Evolutionary conservation across 2,329 filamentous ascomycete species (phyloP).

Genomic region (Myriosclerotinia curreyana): DNA sequence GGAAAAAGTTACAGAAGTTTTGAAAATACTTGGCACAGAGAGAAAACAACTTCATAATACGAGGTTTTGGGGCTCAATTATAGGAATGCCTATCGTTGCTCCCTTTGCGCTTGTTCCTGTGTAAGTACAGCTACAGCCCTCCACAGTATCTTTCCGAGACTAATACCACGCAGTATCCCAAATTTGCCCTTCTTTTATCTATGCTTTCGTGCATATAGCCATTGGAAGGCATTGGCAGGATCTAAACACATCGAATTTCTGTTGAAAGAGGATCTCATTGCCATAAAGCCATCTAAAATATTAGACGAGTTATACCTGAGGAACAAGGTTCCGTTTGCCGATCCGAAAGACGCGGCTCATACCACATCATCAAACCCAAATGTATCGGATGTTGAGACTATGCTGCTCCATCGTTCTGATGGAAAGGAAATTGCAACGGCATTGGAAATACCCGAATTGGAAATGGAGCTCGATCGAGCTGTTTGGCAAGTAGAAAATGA

Average conservation of each 20-base stretch:
- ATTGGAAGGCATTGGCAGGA: constrained; percentile 82
- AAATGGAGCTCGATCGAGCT: constrained; percentile 70
- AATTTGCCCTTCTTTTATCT: constrained; percentile 98
- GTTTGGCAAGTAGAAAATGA: constrained; percentile 66
- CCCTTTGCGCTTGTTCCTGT: constrained; percentile 83
- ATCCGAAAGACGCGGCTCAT: not conserved
- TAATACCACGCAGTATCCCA: constrained; percentile 60
- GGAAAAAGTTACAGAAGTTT: constrained; percentile 60
- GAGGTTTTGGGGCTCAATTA: constrained; percentile 75
- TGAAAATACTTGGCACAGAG: constrained; percentile 73
- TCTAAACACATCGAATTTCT: constrained; percentile 84
- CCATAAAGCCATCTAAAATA: constrained; percentile 59
- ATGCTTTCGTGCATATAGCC: constrained; percentile 84
- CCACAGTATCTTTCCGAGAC: not conserved
- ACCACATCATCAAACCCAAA: constrained; percentile 21
- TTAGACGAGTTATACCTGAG: constrained; percentile 70
- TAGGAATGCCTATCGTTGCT: constrained; percentile 77
- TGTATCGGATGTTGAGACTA: constrained; percentile 38
- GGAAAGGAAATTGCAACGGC: constrained; percentile 58
- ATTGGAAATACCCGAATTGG: constrained; percentile 66
- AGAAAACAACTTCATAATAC: constrained; percentile 73
- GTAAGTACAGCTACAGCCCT: constrained; percentile 51
- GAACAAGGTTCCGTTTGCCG: constrained; percentile 29
- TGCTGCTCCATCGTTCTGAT: constrained; percentile 51
- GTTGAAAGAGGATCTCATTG: constrained; percentile 67